These are phyloP conservation scores for Phanerochaete sordida DNA, from an alignment of 768 basidiomycete genomes.

Conservation along the genomic window DNA sequence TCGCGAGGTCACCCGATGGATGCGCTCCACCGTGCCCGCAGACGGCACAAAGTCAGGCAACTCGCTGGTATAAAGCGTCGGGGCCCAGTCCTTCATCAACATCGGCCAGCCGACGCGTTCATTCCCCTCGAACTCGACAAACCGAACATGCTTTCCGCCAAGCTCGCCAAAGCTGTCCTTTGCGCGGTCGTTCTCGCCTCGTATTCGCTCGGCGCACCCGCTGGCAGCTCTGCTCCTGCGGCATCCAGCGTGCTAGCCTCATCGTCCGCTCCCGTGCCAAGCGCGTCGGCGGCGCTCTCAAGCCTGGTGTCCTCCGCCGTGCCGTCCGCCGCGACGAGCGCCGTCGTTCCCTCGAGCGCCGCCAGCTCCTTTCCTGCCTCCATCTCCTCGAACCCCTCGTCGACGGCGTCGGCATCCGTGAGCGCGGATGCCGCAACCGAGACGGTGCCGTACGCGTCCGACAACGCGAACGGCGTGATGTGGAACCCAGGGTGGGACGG, in stretches of 20 bases:
- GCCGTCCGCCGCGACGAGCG: background rate
- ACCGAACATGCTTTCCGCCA: slow-evolving; percentile 2
- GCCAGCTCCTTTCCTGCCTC: background rate
- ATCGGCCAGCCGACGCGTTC: background rate
- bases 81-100: background rate
- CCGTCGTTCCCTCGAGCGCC: background rate
- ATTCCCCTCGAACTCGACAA: background rate
- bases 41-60: background rate
- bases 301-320: background rate
- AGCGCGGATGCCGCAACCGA: slow-evolving; percentile 1
- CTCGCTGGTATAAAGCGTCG: background rate
- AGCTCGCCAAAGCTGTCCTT: slow-evolving; percentile 17
- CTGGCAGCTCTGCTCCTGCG: slow-evolving; percentile 15
- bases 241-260: slow-evolving; percentile 15
- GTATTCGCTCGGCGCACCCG: slow-evolving; percentile 16
- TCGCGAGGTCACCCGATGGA: background rate
- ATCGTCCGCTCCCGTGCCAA: background rate
- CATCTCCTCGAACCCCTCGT: background rate
- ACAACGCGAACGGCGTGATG: slow-evolving; percentile 11
- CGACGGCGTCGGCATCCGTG: slow-evolving; percentile 7
- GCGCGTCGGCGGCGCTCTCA: background rate
- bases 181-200: slow-evolving; percentile 17
- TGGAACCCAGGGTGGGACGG: slow-evolving; percentile 3
- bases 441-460: slow-evolving; percentile 10
- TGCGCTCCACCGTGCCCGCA: background rate